These are phyloP conservation scores for Lenwebbia sp. DNA, from an alignment of 345 rosid genomes.

Conservation along the genomic window DNA sequence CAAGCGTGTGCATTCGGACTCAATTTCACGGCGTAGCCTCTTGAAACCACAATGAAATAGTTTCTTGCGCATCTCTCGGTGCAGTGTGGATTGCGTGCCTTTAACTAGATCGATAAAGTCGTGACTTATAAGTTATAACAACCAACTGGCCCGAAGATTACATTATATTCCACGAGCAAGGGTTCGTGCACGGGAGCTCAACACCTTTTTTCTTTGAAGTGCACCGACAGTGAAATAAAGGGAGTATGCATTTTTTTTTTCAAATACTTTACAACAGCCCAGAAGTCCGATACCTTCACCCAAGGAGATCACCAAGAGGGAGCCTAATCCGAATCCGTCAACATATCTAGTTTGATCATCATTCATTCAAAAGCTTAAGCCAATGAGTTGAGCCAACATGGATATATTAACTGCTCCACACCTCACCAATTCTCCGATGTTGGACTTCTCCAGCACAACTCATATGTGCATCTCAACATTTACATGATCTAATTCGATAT, in stretches of 20 bases:
- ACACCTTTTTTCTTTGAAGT: not conserved
- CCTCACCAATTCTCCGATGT: too few species aligned
- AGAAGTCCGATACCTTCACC: too few species aligned
- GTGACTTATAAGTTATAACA: not conserved
- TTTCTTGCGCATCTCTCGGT: not conserved
- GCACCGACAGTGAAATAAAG: not conserved
- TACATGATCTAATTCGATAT: not conserved
- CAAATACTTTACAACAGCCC: too few species aligned
- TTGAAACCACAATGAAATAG: not conserved
- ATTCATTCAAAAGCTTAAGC: too few species aligned
- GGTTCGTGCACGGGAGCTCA: not conserved
- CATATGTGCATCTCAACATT: not conserved
- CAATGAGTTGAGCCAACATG: too few species aligned
- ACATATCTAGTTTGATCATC: too few species aligned
- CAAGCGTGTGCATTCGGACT: not conserved
- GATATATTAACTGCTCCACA: too few species aligned
- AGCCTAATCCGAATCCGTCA: too few species aligned
- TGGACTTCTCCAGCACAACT: too few species aligned
- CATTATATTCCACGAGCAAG: not conserved
- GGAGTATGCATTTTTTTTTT: not conserved
- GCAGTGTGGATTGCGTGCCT: not conserved
- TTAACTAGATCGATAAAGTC: not conserved
- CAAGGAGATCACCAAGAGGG: too few species aligned
- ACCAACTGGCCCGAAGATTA: not conserved
- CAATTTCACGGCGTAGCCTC: not conserved